Base-by-base conservation (phyloP, 2,329 filamentous ascomycete genomes). In the Fusarium zealandicum region DNA sequence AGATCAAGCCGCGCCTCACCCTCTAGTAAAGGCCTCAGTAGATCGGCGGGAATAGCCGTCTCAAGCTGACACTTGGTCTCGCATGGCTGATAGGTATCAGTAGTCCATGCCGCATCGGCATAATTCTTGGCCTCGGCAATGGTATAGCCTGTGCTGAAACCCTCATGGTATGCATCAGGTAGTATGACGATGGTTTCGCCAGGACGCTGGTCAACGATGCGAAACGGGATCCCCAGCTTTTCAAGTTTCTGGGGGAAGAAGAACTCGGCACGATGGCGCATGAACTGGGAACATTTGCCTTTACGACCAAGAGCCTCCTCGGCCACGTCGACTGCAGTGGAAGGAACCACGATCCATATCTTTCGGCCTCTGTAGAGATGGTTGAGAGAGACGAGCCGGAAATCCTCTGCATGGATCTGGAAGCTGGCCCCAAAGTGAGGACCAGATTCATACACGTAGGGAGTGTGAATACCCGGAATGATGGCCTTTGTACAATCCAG, bases 51-150 rank as follows among this genome's bases (percentile, higher is more conserved):
- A 32, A 76, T 76, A 4, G 73, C 73, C 18, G 72, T 75, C 13
- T 56, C 64, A 14, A 75, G 66, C 31, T 68, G 61, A 40, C 73
- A 76, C 17, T 62, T 69, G 16, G 36, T 48, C 20, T 73, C 59
- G 27, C 73, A 76, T 10, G 73, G 69, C 48, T 73, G 69, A 44
- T 76, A 76, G 3, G 65, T 69, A 25, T 69, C 69, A 6, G 70
- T 69, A 8, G 61, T 71, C 73, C 73, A 76, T n/a, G 59, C 61
- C 10, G 59, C 54, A 30, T 75, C 73, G 16, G 73, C 73, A 42
- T 76, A 76, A 42, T 76, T 76, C 52, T 75, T 76, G 31, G 73
- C 73, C 50, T 76, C 73, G 4, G 73, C 73, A 38, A 76, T 69
- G 31, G 73, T 76, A 46, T 76, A 76, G 0, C 73, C 73, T n/a